Percentiles rank a stretch among this genome's conserved stretches.
Evolutionary conservation across 768 basidiomycete species (phyloP).

Genomic region (Tephrocybe rancida): DNA sequence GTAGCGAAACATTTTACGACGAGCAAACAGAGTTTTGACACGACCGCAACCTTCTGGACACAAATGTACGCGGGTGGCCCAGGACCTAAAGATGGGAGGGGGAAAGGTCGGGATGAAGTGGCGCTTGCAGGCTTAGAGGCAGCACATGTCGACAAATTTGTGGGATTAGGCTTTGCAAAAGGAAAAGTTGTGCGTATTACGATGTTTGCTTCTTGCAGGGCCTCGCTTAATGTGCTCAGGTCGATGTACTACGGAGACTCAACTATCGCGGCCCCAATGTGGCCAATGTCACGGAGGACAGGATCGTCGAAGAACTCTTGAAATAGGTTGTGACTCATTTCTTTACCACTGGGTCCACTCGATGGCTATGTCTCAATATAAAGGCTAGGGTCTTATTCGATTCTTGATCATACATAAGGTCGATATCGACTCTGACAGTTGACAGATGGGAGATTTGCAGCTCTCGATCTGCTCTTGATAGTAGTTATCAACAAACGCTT

Average conservation of each 20-base stretch:
- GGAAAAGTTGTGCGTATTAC: constrained; percentile 76
- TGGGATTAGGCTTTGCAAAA: constrained; percentile 79
- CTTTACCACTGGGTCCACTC: background rate
- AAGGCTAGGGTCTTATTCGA: constrained; percentile 2
- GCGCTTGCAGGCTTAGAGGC: constrained; percentile 83
- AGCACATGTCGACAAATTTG: constrained; percentile 84
- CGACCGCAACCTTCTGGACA: constrained; percentile 94
- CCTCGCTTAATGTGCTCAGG: constrained; percentile 42
- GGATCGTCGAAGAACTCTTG: constrained; percentile 84
- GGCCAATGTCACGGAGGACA: constrained; percentile 78
- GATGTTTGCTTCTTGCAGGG: background rate
- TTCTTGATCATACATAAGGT: background rate
- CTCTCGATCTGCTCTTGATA: too few species aligned
- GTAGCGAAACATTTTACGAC: constrained; percentile 97
- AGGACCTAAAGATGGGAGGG: constrained; percentile 49
- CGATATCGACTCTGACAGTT: background rate
- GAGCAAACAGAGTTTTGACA: constrained; percentile 83
- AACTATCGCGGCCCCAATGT: constrained; percentile 88
- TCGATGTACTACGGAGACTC: constrained; percentile 83
- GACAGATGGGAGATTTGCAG: background rate
- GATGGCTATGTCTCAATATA: background rate
- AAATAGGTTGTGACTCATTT: constrained; percentile 38
- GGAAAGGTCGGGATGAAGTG: constrained; percentile 53
- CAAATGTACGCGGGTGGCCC: constrained; percentile 87
- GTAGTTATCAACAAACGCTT: too few species aligned